A percentile compares a stretch with the other conserved stretches of the same genome.
Evolutionary conservation across 23 red algal species (phyloP).

Genomic region (Gracilaria domingensis): DNA sequence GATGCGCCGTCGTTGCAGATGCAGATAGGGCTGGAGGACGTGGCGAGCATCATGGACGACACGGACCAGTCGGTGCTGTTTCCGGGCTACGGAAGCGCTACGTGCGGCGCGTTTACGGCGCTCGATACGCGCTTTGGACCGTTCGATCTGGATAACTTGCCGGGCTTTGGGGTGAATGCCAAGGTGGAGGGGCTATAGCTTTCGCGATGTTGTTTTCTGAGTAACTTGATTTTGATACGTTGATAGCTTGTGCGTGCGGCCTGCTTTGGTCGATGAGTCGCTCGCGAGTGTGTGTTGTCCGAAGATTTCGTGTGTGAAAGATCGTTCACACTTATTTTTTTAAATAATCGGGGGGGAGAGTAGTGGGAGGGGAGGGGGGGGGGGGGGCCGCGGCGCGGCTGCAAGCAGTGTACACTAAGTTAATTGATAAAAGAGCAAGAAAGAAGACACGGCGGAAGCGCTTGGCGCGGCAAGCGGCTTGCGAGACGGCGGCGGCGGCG

Average conservation of each 20-base stretch:
- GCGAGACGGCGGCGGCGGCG: too few species aligned
- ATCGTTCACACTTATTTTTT: slow-evolving; percentile 15
- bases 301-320: slow-evolving; percentile 22
- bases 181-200: background rate
- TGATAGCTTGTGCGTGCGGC: too few species aligned
- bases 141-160: slow-evolving; percentile 27
- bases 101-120: background rate
- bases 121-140: slow-evolving; percentile 2
- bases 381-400: background rate
- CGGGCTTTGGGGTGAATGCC: background rate
- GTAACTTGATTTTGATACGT: too few species aligned
- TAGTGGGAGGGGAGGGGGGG: background rate
- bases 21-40: slow-evolving; percentile 22
- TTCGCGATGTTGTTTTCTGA: background rate
- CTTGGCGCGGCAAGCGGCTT: too few species aligned
- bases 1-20: background rate
- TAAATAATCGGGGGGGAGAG: too few species aligned
- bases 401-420: background rate
- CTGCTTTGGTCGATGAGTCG: too few species aligned
- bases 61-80: slow-evolving; percentile 8
- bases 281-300: too few species aligned
- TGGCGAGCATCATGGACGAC: slow-evolving; percentile 38
- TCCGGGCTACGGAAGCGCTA: slow-evolving; percentile 2
- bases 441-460: too few species aligned
- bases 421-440: background rate